Conservation (phyloP, 2,329 filamentous ascomycete genomes). For the Diplodia sapinea region DNA sequence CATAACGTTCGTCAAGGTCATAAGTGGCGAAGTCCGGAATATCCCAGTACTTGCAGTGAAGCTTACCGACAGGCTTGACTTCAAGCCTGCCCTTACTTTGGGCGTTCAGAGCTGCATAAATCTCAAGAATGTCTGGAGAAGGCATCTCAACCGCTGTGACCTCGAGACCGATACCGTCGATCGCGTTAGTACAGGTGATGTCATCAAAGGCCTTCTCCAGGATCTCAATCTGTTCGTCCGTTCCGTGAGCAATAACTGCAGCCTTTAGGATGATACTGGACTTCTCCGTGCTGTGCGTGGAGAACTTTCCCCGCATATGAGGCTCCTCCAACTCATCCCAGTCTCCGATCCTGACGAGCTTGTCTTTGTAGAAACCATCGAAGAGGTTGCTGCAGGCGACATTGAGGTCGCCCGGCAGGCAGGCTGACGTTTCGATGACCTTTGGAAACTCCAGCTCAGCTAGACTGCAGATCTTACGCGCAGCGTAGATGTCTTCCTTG, state of each 20-base stretch:
- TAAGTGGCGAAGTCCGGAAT: slow-evolving; percentile 49
- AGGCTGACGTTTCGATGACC: slow-evolving; percentile 57
- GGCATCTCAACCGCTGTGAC: slow-evolving; percentile 57
- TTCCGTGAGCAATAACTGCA: slow-evolving; percentile 56
- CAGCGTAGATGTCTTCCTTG: slow-evolving; percentile 67
- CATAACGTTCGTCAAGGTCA: slow-evolving; percentile 46
- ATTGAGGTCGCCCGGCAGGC: slow-evolving; percentile 81
- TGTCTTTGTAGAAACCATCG: slow-evolving; percentile 57
- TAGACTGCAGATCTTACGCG: slow-evolving; percentile 68
- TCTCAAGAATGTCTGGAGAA: slow-evolving; percentile 50
- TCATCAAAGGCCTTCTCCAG: not conserved
- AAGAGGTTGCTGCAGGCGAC: slow-evolving; percentile 73
- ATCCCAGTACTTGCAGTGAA: slow-evolving; percentile 59
- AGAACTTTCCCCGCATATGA: slow-evolving; percentile 21
- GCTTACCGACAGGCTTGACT: slow-evolving; percentile 59
- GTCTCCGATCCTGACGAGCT: slow-evolving; percentile 48
- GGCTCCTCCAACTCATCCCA: slow-evolving; percentile 47
- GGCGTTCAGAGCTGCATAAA: slow-evolving; percentile 52
- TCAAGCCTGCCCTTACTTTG: slow-evolving; percentile 47
- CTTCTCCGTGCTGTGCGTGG: slow-evolving; percentile 46
- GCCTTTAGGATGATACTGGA: slow-evolving; percentile 59
- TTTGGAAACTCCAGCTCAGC: slow-evolving; percentile 71
- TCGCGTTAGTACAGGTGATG: slow-evolving; percentile 35
- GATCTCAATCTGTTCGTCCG: slow-evolving; percentile 43
- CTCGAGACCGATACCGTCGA: slow-evolving; percentile 44